phyloP scores from a whole-genome alignment of 768 basidiomycete genomes.

The Pleurotus citrinopileatus region DNA sequence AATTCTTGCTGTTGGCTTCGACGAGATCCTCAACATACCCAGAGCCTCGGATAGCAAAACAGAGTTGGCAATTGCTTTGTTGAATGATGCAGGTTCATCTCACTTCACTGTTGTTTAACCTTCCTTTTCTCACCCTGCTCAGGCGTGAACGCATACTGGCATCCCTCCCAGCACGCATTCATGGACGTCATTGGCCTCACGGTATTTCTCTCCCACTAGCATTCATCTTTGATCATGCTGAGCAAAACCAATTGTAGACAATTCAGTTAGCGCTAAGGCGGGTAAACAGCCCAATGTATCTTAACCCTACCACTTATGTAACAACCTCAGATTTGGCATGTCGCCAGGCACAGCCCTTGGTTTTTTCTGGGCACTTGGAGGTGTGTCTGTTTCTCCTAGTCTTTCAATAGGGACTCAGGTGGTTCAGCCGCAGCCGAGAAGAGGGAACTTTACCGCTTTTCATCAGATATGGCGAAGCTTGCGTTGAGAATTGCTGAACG shows the following conservation, averaged over 20 bases:
- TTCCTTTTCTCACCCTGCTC: constrained; percentile 1
- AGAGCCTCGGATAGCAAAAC: constrained; percentile 55
- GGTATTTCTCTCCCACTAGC: constrained; percentile 33
- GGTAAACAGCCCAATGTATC: constrained; percentile 15
- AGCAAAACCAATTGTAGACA: constrained; percentile 39
- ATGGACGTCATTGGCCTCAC: constrained; percentile 65
- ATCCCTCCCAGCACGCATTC: constrained; percentile 49
- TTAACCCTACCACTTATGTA: background rate
- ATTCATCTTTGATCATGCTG: background rate
- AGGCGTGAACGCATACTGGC: constrained; percentile 77
- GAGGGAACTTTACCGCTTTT: constrained; percentile 64
- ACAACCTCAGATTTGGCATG: constrained; percentile 53
- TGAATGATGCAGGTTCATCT: constrained; percentile 63
- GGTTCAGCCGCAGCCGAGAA: constrained; percentile 54
- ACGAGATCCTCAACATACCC: constrained; percentile 62
- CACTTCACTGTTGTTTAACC: background rate
- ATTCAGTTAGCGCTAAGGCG: constrained; percentile 64
- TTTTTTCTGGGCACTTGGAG: constrained; percentile 70
- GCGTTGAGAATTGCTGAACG: constrained; percentile 66
- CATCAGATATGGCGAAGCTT: constrained; percentile 62
- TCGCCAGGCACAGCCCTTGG: constrained; percentile 66
- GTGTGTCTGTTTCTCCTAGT: constrained; percentile 26
- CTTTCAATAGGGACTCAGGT: background rate
- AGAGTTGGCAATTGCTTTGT: constrained; percentile 60
- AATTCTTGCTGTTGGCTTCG: constrained; percentile 67